These are phyloP conservation scores for Trametes coccinea DNA, from an alignment of 768 basidiomycete genomes.

Conservation along the genomic window DNA sequence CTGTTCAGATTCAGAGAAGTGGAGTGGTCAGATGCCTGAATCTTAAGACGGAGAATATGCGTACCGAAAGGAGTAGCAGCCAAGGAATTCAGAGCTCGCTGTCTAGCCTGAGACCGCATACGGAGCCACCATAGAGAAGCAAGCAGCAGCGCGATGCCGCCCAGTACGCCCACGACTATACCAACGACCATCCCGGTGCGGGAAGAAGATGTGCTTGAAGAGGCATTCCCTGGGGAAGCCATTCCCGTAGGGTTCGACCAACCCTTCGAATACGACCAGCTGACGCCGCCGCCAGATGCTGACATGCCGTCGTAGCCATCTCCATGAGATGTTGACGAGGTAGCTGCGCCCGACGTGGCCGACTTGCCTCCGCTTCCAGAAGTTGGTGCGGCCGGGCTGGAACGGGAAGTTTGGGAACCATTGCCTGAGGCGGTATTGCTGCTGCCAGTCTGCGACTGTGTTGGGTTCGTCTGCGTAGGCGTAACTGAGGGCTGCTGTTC, in stretches of 20 bases:
- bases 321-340: not conserved
- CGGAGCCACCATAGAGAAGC: constrained; percentile 10
- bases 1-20: not conserved
- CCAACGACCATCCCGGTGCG: constrained; percentile 3
- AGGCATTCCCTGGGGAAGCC: not conserved
- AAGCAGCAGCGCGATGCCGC: not conserved
- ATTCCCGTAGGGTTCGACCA: not conserved
- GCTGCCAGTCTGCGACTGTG: too few species aligned
- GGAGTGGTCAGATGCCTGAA: too few species aligned
- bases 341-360: not conserved
- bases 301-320: too few species aligned
- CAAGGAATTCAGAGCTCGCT: not conserved
- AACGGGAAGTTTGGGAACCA: not conserved
- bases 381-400: not conserved
- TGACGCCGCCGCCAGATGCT: too few species aligned
- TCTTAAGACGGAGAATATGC: not conserved
- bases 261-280: not conserved
- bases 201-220: not conserved
- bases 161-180: constrained; percentile 2
- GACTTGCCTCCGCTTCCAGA: not conserved
- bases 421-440: too few species aligned
- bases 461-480: too few species aligned
- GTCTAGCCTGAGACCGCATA: not conserved
- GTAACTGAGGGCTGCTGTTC: too few species aligned
- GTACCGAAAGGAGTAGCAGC: not conserved